These are phyloP conservation scores for Halenospora varia DNA, from an alignment of 495 filamentous ascomycete genomes.

Conservation along the genomic window DNA sequence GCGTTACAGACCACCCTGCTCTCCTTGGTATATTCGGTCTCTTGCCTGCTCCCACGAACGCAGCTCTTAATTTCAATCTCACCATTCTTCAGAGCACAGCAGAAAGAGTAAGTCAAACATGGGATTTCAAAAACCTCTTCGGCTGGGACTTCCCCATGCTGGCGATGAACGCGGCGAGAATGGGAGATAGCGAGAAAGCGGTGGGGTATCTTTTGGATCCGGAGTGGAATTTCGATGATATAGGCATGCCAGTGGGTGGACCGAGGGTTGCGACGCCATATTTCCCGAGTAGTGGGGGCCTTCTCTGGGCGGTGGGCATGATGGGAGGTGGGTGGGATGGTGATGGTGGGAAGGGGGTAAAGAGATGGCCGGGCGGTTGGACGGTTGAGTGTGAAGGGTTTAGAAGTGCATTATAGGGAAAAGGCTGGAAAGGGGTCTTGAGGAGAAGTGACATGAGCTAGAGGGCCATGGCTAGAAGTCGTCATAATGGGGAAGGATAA, in stretches of 20 bases:
- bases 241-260: constrained; percentile 48
- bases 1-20: constrained; percentile 46
- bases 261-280: constrained; percentile 51
- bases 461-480: too few relatives aligned
- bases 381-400: constrained; percentile 43
- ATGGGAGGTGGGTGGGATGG: constrained; percentile 53
- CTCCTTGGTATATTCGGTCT: constrained; percentile 45
- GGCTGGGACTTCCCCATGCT: constrained; percentile 52
- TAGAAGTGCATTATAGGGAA: neutral
- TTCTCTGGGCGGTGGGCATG: constrained; percentile 49
- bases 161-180: constrained; percentile 46
- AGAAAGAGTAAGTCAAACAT: constrained; percentile 37
- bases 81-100: constrained; percentile 39
- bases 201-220: constrained; percentile 43
- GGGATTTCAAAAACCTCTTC: constrained; percentile 44
- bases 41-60: constrained; percentile 38
- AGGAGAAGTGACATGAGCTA: too few relatives aligned
- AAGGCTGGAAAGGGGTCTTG: too few relatives aligned
- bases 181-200: constrained; percentile 43
- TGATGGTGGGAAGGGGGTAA: constrained; percentile 36
- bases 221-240: constrained; percentile 45
- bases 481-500: too few relatives aligned
- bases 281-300: constrained; percentile 43
- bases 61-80: too few relatives aligned
- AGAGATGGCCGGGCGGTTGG: constrained; percentile 43